Evolutionary conservation across 768 basidiomycete species (phyloP), one percentile per base, ranked within the genome.

Genomic region (Pleurotus tuoliensis): DNA sequence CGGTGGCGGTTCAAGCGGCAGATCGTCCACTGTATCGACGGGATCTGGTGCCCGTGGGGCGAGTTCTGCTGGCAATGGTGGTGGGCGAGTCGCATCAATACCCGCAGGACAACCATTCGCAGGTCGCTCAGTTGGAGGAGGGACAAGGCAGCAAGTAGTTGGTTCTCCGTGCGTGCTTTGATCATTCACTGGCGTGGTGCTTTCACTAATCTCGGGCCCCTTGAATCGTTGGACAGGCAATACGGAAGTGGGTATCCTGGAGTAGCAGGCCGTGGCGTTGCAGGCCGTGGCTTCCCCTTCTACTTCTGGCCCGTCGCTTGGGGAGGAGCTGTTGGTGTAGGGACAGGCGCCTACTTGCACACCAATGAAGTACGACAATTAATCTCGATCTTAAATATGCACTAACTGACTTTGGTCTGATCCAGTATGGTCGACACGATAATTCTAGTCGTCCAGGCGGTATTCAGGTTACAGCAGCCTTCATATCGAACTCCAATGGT

Each of bases 171-270:
- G 46, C 30, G 69, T 67, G 24, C 24, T 53, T 12, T 56, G 37
- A 57, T 1, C 1, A 3, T 56, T 55, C 25, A 4, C 4, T 25
- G 8, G 1, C 24, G 5, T n/a, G 15, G 15, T 1, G 22, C 20
- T 24, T 45, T 6, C n/a, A 44, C 22, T n/a, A 22, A 34, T 30
- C 13, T 24, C 22, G 22, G 34, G 56, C 38, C 61, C 20, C 3
- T 30, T 61, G 30, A 58, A 40, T 20, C 46, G 38, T 4, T 45
- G 3, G 53, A 5, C 43, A 83, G 83, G 25, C 64, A 62, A 3
- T 84, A 82, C 61, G 82, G 83, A 8, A 83, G 80, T 56, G 82
- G 82, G 1, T 84, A 83, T 59, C 82, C 82, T 40, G 77, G 75
- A 0, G 34, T 69, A 13, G 44, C 63, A 3, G 68, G 69, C 12